Percentiles rank a stretch among this genome's conserved stretches.
Conservation (phyloP, 1,139 yeast genomes). For the Magnusiomyces clavatus region DNA sequence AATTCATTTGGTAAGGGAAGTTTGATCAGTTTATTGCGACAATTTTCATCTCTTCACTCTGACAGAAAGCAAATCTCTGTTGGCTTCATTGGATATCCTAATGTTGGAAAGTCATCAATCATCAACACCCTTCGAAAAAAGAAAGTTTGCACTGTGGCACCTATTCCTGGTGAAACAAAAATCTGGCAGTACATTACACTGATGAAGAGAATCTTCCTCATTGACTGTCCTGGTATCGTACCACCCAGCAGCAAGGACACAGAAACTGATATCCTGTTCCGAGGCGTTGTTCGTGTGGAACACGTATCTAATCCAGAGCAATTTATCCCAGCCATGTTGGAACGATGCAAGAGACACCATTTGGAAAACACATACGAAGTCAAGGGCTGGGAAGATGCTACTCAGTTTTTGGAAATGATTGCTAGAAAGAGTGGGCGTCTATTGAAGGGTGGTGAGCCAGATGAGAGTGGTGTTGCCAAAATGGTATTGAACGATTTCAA, state of each 20-base stretch:
- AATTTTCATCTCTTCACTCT: conserved; percentile 80
- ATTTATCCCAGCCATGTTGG: conserved; percentile 80
- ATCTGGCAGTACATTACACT: conserved; percentile 98
- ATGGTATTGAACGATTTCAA: conserved; percentile 88
- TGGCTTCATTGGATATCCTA: conserved; percentile 96
- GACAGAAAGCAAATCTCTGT: conserved; percentile 96
- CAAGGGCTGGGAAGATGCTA: conserved; percentile 81
- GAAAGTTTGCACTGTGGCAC: conserved; percentile 96
- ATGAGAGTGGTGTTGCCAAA: conserved; percentile 88
- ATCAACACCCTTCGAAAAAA: conserved; percentile 88
- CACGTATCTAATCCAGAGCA: conserved; percentile 94
- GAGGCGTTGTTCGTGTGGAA: conserved; percentile 97
- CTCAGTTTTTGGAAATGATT: conserved; percentile 78
- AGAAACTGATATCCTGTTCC: conserved; percentile 86
- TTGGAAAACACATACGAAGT: conserved; percentile 93
- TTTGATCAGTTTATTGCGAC: conserved; percentile 84
- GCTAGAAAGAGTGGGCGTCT: conserved; percentile 92
- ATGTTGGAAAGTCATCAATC: conserved; percentile 93
- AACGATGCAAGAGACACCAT: conserved; percentile 82
- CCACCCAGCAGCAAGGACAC: conserved; percentile 89
- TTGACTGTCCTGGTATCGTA: conserved; percentile 98
- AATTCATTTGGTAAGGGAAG: conserved; percentile 98
- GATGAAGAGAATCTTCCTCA: conserved; percentile 89
- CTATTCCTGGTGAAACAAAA: conserved; percentile 97
- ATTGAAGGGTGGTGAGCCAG: conserved; percentile 96